Evolutionary conservation across 805 yeast species (phyloP).

Genomic region (Priceomyces melissophilus): DNA sequence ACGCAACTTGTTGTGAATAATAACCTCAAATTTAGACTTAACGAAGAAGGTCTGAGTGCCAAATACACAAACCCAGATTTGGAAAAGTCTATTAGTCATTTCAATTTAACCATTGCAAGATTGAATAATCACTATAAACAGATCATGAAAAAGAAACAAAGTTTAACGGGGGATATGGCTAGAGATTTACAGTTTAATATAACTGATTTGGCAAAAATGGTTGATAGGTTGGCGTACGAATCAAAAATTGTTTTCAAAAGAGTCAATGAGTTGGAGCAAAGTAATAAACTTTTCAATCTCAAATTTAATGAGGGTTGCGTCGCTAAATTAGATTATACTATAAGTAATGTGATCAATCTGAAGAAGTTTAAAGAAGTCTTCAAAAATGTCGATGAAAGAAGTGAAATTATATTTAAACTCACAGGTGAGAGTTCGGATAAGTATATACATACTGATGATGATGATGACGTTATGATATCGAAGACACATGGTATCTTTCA

Average conservation of each 20-base stretch:
- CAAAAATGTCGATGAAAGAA: conserved; percentile 25
- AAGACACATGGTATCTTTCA: conserved; percentile 12
- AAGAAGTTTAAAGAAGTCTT: conserved; percentile 30
- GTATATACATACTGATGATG: not conserved
- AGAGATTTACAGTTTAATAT: conserved; percentile 26
- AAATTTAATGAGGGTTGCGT: conserved; percentile 27
- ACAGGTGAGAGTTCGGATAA: conserved; percentile 17
- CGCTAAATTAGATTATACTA: conserved; percentile 20
- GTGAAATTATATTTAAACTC: conserved; percentile 22
- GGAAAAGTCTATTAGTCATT: conserved; percentile 18
- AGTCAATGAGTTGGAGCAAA: conserved; percentile 38
- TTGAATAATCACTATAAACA: conserved; percentile 24
- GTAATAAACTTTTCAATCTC: conserved; percentile 22
- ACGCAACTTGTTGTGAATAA: conserved; percentile 19
- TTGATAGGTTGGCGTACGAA: conserved; percentile 39
- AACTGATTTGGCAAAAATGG: conserved; percentile 27
- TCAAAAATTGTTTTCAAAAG: conserved; percentile 38
- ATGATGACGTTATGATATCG: conserved; percentile 1
- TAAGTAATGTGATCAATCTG: conserved; percentile 27
- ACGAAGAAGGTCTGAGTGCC: not conserved
- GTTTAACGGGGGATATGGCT: conserved; percentile 28
- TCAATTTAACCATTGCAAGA: conserved; percentile 30
- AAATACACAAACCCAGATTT: conserved; percentile 11
- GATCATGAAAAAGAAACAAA: conserved; percentile 21
- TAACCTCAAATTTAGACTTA: conserved; percentile 10